These are phyloP conservation scores for Thalassiosira ordinaria DNA, from an alignment of 352 stramenopile genomes.

Conservation along the genomic window DNA sequence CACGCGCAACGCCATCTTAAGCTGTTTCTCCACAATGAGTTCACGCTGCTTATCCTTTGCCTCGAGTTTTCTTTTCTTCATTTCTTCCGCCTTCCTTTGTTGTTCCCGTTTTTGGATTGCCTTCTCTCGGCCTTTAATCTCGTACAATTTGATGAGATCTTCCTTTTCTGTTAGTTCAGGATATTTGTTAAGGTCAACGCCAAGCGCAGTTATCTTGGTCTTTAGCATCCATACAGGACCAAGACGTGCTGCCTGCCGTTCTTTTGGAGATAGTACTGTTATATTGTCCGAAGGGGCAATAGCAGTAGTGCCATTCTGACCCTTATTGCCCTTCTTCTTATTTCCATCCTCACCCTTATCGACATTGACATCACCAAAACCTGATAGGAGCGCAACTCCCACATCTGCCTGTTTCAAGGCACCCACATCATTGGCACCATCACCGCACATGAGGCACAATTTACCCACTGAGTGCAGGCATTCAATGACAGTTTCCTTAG, in stretches of 20 bases:
- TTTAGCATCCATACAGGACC: conserved; percentile 79
- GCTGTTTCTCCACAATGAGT: conserved; percentile 72
- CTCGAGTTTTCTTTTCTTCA: conserved; percentile 69
- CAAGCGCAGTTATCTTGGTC: conserved; percentile 76
- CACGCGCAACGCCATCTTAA: conserved; percentile 62
- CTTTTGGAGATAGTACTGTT: conserved; percentile 54
- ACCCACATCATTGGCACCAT: conserved; percentile 98
- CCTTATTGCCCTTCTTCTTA: conserved; percentile 47
- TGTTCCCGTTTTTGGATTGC: conserved; percentile 71
- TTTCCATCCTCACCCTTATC: conserved; percentile 75
- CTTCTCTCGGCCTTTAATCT: conserved; percentile 76
- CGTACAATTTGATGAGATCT: conserved; percentile 83
- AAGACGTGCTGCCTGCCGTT: conserved; percentile 74
- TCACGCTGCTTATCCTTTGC: conserved; percentile 58
- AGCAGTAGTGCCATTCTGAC: conserved; percentile 42
- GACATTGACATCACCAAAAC: conserved; percentile 89
- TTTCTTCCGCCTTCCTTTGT: conserved; percentile 64
- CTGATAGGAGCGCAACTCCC: conserved; percentile 87
- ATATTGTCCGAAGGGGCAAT: conserved; percentile 55
- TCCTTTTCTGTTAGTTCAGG: conserved; percentile 84
- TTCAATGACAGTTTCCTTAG: conserved; percentile 98
- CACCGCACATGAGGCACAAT: conserved; percentile 98
- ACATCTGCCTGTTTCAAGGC: conserved; percentile 84
- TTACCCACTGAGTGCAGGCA: conserved; percentile 92
- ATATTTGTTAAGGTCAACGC: conserved; percentile 84